phyloP scores from a whole-genome alignment of 192 early-diverging fungal species.

The Helicostylum pulchrum region DNA sequence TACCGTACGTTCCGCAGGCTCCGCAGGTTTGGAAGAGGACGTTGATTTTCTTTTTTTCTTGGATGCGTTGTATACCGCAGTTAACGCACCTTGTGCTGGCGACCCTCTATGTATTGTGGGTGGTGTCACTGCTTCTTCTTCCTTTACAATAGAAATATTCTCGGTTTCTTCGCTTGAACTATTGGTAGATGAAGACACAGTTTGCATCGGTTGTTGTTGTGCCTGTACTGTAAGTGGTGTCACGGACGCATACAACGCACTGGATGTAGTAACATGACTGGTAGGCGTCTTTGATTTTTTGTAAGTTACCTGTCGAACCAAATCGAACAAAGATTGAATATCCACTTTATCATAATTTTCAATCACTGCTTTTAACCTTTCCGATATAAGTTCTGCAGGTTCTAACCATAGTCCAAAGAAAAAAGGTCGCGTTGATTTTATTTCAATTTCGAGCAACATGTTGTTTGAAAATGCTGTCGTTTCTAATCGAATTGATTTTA shows the following conservation, averaged over 20 bases:
- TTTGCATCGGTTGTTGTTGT: constrained; percentile 5
- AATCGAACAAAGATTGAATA: constrained; percentile 16
- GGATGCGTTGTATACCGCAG: constrained; percentile 5
- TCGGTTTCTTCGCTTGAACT: neutral
- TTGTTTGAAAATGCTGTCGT: constrained; percentile 13
- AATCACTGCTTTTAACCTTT: constrained; percentile 17
- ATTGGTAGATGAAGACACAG: neutral
- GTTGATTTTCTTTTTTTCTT: neutral
- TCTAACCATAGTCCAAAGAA: constrained; percentile 25
- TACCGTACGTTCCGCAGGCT: neutral
- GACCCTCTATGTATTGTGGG: neutral
- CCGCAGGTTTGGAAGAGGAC: neutral
- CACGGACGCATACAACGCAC: constrained; percentile 14
- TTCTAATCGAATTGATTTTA: constrained; percentile 37
- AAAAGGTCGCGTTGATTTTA: neutral
- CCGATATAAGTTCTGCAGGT: constrained; percentile 15
- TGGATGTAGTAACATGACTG: constrained; percentile 15
- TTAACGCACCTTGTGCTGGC: constrained; percentile 20
- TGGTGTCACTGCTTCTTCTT: constrained; percentile 13
- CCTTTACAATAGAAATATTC: neutral
- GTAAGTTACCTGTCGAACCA: neutral
- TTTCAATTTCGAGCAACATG: constrained; percentile 14
- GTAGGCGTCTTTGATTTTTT: constrained; percentile 14
- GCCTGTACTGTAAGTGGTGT: constrained; percentile 24
- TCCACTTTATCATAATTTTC: constrained; percentile 17